Conservation (phyloP, 306 rosid species). For the Urtica urens region DNA sequence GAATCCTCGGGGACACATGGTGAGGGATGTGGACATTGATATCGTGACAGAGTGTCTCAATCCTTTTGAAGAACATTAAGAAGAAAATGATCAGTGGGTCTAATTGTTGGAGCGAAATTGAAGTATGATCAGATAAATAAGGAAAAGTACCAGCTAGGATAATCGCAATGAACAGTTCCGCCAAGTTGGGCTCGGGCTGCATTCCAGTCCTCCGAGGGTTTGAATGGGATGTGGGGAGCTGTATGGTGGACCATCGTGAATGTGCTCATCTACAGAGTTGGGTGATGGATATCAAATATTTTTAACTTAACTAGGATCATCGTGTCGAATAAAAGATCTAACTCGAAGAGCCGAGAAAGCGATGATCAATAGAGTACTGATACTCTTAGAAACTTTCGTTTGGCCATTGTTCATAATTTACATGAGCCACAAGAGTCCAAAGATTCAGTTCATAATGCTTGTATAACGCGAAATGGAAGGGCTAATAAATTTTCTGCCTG, state of each 20-base stretch:
- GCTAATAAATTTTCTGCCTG: too few species aligned
- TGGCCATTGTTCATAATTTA: too few species aligned
- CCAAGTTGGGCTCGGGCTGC: conserved; percentile 89
- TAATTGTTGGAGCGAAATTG: too few species aligned
- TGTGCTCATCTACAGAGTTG: conserved; percentile 68
- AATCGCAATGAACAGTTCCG: conserved; percentile 95
- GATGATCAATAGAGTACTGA: too few species aligned
- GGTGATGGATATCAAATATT: not conserved
- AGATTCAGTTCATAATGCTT: too few species aligned
- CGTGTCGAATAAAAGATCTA: not conserved
- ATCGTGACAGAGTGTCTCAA: conserved; percentile 76
- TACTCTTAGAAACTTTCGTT: too few species aligned
- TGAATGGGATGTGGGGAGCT: conserved; percentile 95
- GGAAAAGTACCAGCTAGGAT: conserved; percentile 69
- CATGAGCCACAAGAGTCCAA: too few species aligned
- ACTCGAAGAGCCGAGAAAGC: too few species aligned
- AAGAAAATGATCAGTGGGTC: conserved; percentile 1
- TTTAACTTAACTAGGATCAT: not conserved
- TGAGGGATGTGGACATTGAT: conserved; percentile 87
- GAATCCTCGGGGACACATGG: conserved; percentile 85
- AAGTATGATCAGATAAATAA: too few species aligned
- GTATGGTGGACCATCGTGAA: conserved; percentile 99
- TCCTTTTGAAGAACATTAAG: conserved; percentile 51
- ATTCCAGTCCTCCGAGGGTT: conserved; percentile 78
- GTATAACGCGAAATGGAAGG: too few species aligned